Evolutionary conservation across 2,329 filamentous ascomycete genomes (phyloP).

Genomic region (Coniochaeta hoffmannii): DNA sequence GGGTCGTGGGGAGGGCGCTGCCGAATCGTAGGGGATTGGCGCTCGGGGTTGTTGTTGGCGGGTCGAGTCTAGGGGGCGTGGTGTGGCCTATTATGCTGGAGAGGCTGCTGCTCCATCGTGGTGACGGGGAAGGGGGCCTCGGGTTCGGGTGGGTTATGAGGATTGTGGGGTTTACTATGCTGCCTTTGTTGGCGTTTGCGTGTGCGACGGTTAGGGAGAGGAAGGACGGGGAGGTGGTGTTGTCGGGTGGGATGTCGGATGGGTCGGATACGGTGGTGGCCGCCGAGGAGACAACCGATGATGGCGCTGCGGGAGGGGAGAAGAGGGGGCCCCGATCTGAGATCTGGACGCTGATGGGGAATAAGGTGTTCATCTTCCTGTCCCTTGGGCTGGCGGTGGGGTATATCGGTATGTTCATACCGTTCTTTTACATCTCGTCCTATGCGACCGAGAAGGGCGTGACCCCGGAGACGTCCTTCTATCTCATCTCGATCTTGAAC

Average conservation of each 20-base stretch:
- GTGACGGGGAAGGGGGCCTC: too few species aligned
- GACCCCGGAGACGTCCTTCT: slow-evolving; percentile 24
- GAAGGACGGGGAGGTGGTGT: too few species aligned
- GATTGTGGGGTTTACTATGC: slow-evolving; percentile 29
- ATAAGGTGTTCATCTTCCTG: slow-evolving; percentile 15
- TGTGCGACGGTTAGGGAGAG: slow-evolving; percentile 17
- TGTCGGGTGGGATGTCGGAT: too few species aligned
- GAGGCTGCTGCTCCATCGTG: slow-evolving; percentile 17
- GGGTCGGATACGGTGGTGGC: too few species aligned
- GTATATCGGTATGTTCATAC: slow-evolving; percentile 30
- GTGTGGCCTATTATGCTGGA: slow-evolving; percentile 24
- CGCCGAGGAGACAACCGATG: too few species aligned
- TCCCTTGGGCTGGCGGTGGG: slow-evolving; percentile 25
- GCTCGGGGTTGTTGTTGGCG: slow-evolving; percentile 12
- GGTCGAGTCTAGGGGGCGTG: slow-evolving; percentile 24
- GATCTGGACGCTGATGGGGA: slow-evolving; percentile 11
- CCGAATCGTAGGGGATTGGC: slow-evolving; percentile 16
- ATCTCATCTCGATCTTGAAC: slow-evolving; percentile 28
- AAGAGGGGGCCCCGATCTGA: neutral
- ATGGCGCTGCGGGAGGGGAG: neutral
- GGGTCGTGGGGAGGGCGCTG: slow-evolving; percentile 15
- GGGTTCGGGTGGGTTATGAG: slow-evolving; percentile 26
- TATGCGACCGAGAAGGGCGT: slow-evolving; percentile 14
- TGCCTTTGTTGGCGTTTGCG: slow-evolving; percentile 24
- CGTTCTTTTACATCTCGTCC: slow-evolving; percentile 23